Evolutionary conservation across 1,284 basidiomycete species (phyloP), one percentile per base, ranked within the genome.

Genomic region (Marasmius oreades): DNA sequence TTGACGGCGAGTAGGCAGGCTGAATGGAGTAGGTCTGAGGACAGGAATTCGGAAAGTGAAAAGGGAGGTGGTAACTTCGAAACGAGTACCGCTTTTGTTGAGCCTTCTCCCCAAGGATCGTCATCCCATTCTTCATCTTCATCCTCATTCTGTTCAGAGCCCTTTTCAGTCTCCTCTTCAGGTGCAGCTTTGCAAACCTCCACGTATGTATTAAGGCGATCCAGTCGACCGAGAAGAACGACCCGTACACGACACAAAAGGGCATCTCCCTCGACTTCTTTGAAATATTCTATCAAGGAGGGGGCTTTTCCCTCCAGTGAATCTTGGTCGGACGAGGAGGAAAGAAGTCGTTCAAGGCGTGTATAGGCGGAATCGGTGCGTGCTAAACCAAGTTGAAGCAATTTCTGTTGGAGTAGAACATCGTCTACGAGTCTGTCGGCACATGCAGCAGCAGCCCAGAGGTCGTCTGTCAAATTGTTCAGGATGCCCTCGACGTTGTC

Each of bases 91-190:
- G 57, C 67, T 26, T 65, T 65, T 61, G 64, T 70, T 36, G 64
- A 67, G 36, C 69, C 67, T 8, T 71, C 74, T 42, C 86, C 85
- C 90, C 90, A 94, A 10, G 92, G 90, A 69, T 94, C 91, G 64
- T 93, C 91, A 63, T 86, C 84, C 85, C 85, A 88, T 63, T 85
- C 86, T 36, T 84, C 82, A 34, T 85, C 86, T 36, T 84, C 82
- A 34, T 73, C 68, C 20, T 66, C 62, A 26, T 67, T 67, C 8
- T 74, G 71, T 16, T 67, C 58, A 18, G 31, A 20, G 5, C 33
- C 57, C 22, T 59, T 67, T 50, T 66, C 64, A 26, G 63, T 65
- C 24, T 63, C 57, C 20, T 62, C 61, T 16, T 65, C 61, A 8
- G 77, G 68, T 7, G 72, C 61, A 16, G 69, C 72, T 59, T 77